Evolutionary conservation across 2,329 filamentous ascomycete genomes (phyloP).

Genomic region (Alternaria atra): DNA sequence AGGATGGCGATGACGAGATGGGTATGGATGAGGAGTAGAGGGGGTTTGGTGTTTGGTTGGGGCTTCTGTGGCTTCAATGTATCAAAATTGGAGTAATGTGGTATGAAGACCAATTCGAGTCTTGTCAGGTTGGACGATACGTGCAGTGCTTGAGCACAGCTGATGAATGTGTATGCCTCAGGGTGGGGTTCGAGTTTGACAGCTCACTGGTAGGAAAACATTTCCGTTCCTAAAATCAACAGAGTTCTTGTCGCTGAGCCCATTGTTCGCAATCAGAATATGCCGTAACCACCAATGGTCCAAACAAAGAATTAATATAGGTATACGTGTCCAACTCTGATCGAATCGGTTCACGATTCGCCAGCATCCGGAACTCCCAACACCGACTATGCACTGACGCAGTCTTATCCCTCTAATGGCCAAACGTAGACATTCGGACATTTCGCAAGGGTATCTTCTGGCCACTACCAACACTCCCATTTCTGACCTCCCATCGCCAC

Average conservation of each 20-base stretch:
- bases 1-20: constrained; percentile 12
- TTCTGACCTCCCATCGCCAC: constrained; percentile 81
- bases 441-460: not conserved
- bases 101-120: not conserved
- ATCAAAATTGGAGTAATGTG: not conserved
- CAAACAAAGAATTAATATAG: not conserved
- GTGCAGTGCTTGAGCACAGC: not conserved
- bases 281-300: not conserved
- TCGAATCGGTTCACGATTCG: not conserved
- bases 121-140: not conserved
- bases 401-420: not conserved
- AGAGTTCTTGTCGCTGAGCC: not conserved
- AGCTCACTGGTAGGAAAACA: not conserved
- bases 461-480: constrained; percentile 76
- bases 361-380: constrained; percentile 1
- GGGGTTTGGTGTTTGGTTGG: not conserved
- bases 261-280: not conserved
- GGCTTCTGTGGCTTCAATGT: not conserved
- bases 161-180: not conserved
- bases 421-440: not conserved
- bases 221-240: not conserved
- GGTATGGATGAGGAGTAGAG: constrained; percentile 2
- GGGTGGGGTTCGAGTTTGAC: not conserved
- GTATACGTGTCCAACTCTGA: not conserved
- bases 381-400: not conserved